Percentiles rank a stretch among this genome's conserved stretches.
Evolutionary conservation across 2,329 filamentous ascomycete species (phyloP).

Genomic region (Cladosporium phlei): DNA sequence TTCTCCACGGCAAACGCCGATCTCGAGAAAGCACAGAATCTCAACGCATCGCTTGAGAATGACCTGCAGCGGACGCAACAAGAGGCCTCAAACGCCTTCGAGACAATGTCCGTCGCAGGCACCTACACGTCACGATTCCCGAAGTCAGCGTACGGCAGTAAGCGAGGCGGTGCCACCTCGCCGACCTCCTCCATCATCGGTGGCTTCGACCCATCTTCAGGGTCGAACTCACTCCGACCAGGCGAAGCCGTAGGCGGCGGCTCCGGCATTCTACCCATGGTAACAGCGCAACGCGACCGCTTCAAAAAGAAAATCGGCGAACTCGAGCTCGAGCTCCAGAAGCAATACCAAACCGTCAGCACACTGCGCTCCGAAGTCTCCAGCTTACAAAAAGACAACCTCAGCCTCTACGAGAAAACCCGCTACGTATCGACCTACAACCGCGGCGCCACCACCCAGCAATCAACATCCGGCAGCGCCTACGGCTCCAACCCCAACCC

Average conservation of each 20-base stretch:
- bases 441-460: slow-evolving; percentile 50
- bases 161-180: slow-evolving; percentile 68
- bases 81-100: slow-evolving; percentile 76
- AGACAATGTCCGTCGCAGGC: slow-evolving; percentile 86
- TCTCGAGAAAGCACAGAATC: slow-evolving; percentile 73
- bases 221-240: slow-evolving; percentile 49
- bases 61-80: slow-evolving; percentile 85
- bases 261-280: slow-evolving; percentile 92
- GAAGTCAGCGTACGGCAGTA: slow-evolving; percentile 54
- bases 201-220: slow-evolving; percentile 72
- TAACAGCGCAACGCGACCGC: slow-evolving; percentile 92
- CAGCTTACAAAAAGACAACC: slow-evolving; percentile 90
- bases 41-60: slow-evolving; percentile 86
- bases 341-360: slow-evolving; percentile 74
- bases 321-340: slow-evolving; percentile 83
- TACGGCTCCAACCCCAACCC: slow-evolving; percentile 63
- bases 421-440: slow-evolving; percentile 93
- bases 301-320: slow-evolving; percentile 96
- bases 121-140: slow-evolving; percentile 81
- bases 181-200: slow-evolving; percentile 98
- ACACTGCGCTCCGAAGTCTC: slow-evolving; percentile 86
- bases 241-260: slow-evolving; percentile 69
- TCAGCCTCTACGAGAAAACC: slow-evolving; percentile 95
- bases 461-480: slow-evolving; percentile 62
- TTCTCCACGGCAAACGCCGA: slow-evolving; percentile 79